These are phyloP conservation scores for Cryptosporidium canis DNA, from an alignment of 169 alveolate genomes.

Conservation along the genomic window DNA sequence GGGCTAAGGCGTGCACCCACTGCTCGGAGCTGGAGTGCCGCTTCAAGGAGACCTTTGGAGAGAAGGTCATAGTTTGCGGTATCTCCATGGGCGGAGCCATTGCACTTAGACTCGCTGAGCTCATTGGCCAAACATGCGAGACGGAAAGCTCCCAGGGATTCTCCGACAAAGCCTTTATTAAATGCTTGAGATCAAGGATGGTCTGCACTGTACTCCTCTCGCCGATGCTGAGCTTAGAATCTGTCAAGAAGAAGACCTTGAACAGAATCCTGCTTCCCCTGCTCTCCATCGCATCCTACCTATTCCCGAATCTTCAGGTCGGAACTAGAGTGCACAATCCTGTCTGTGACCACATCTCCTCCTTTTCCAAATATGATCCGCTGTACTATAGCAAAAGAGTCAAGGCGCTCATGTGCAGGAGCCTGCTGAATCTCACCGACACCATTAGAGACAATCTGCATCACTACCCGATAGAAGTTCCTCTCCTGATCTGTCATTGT, in stretches of 20 bases:
- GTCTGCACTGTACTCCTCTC: slow-evolving; percentile 33
- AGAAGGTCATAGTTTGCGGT: slow-evolving; percentile 25
- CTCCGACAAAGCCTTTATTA: not conserved
- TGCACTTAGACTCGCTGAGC: slow-evolving; percentile 26
- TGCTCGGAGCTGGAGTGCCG: slow-evolving; percentile 1
- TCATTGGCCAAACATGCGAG: slow-evolving; percentile 20
- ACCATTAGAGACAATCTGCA: not conserved
- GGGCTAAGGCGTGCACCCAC: not conserved
- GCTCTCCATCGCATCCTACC: slow-evolving; percentile 19
- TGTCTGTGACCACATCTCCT: slow-evolving; percentile 12
- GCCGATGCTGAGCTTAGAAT: slow-evolving; percentile 55
- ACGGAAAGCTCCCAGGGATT: not conserved
- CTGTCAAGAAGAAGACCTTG: slow-evolving; percentile 13
- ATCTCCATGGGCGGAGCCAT: slow-evolving; percentile 72
- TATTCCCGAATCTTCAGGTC: slow-evolving; percentile 65
- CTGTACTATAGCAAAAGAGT: slow-evolving; percentile 32
- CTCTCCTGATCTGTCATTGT: slow-evolving; percentile 61
- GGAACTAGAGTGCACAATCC: slow-evolving; percentile 29
- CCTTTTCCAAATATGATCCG: slow-evolving; percentile 50
- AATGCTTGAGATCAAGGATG: slow-evolving; percentile 47
- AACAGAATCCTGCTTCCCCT: slow-evolving; percentile 29
- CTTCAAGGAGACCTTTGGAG: slow-evolving; percentile 41
- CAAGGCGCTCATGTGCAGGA: slow-evolving; percentile 62
- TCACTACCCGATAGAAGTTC: slow-evolving; percentile 35
- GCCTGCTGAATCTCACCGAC: slow-evolving; percentile 8